Percentiles rank a stretch among this genome's conserved stretches.
phyloP scores from a whole-genome alignment of 495 filamentous ascomycete species.

The Aspergillus taichungensis region DNA sequence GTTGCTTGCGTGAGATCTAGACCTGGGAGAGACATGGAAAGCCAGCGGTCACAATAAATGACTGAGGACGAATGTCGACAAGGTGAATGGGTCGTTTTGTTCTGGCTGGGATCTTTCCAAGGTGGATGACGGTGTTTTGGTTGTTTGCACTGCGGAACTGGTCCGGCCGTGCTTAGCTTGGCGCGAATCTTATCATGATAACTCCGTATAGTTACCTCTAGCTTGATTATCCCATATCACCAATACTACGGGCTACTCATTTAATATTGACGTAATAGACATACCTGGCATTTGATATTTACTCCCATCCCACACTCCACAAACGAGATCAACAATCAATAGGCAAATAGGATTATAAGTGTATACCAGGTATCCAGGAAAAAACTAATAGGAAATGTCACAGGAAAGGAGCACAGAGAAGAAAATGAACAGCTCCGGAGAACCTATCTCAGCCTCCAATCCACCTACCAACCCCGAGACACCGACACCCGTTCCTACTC shows the following conservation, averaged over 20 bases:
- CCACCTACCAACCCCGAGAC: constrained; percentile 8
- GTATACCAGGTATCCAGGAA: constrained; percentile 23
- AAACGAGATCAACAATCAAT: constrained; percentile 10
- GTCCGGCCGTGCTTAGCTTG: too few relatives aligned
- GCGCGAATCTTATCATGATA: too few relatives aligned
- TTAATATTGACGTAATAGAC: too few relatives aligned
- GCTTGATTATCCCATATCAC: too few relatives aligned
- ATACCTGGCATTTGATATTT: too few relatives aligned
- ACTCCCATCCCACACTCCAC: constrained; percentile 1
- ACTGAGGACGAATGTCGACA: not conserved
- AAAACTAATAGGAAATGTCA: constrained; percentile 6
- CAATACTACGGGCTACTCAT: too few relatives aligned
- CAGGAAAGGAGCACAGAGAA: constrained; percentile 4
- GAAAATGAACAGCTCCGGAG: not conserved
- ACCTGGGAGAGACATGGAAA: constrained; percentile 41
- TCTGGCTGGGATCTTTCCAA: not conserved
- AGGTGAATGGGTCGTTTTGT: too few relatives aligned
- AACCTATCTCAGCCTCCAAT: constrained; percentile 8
- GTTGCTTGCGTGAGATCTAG: constrained; percentile 37
- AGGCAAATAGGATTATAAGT: constrained; percentile 1
- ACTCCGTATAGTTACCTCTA: too few relatives aligned
- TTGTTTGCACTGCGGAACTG: constrained; percentile 13
- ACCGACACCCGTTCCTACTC: not conserved
- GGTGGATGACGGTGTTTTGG: constrained; percentile 15
- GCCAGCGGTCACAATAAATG: not conserved